Conservation (phyloP, 140 eudicot species). For the Anethum foeniculum region DNA sequence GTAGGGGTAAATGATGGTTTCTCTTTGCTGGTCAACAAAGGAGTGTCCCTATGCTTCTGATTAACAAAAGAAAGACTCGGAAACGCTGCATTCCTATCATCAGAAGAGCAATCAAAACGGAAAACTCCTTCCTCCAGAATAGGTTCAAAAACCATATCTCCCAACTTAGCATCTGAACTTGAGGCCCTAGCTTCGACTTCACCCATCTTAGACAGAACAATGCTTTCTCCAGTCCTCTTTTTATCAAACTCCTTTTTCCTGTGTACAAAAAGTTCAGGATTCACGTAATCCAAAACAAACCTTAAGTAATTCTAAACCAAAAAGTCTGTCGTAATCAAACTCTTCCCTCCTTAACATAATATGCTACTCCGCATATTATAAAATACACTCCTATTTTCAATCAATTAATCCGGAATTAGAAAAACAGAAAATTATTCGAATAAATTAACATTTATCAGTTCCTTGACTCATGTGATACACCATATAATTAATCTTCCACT, state of each 20-base stretch:
- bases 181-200: constrained; percentile 29
- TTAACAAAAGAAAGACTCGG: constrained; percentile 75
- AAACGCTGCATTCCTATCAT: constrained; percentile 56
- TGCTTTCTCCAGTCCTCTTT: constrained; percentile 24
- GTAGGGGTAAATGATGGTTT: constrained; percentile 59
- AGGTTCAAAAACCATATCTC: constrained; percentile 65
- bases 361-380: neutral
- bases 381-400: neutral
- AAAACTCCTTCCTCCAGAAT: constrained; percentile 81
- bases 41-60: constrained; percentile 50
- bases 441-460: neutral
- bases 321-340: neutral
- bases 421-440: neutral
- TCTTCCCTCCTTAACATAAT: neutral
- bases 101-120: constrained; percentile 78
- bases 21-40: constrained; percentile 29
- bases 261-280: constrained; percentile 10
- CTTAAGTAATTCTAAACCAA: neutral
- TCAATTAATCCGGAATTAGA: neutral
- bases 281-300: neutral
- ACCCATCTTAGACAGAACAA: constrained; percentile 40
- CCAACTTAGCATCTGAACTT: constrained; percentile 25
- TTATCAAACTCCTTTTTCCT: constrained; percentile 21
- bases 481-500: neutral
- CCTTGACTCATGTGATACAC: neutral